Base-by-base conservation (phyloP, 106 monocot species). In the Vanilla planifolia region DNA sequence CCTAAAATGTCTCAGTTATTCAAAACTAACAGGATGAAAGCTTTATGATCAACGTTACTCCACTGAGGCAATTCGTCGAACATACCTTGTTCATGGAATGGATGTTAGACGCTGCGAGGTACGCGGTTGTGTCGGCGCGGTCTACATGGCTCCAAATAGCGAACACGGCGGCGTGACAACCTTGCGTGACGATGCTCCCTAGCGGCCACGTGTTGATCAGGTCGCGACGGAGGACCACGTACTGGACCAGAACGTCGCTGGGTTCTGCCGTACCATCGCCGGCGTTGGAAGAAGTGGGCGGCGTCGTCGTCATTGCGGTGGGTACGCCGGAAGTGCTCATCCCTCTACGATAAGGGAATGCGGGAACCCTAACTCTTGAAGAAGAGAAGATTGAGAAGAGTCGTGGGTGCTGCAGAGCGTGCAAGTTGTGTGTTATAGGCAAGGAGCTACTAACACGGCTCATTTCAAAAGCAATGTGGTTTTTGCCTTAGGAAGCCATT, bases 181-280 rank as follows among this genome's bases (percentile, higher is more conserved):
- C 91, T 72, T 98, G 87, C 1, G 87, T 73, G 22, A 98, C 73
- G 24, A 88, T 44, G 77, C 91, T 98, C 3, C 91, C 96, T 14
- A 91, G 74, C 41, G 91, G 91, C 96, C 96, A 98, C 68, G 70
- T 43, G 62, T 91, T 88, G 51, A 91, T 88, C 66, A 98, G 81
- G 60, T 88, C 91, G 24, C 96, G 86, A 16, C 96, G 81, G 42
- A 98, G 96, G n/a, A 98, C 88, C 26, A 98, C 84, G 75, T 91
- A 98, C 71, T 98, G 96, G 33, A 98, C 81, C 19, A 91, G 6
- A 55, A 77, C 73, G 50, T 87, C 86, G 8, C 51, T 58, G 35
- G 57, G 7, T 13, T 23, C 51, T 30, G 43, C 50, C 16, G 32
- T 6, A 8, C 6, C n/a, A 8, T 33, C 35, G 5, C 29, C 34